Conservation (phyloP, 164 flowering plant genomes). For the Liquidambar formosana region DNA sequence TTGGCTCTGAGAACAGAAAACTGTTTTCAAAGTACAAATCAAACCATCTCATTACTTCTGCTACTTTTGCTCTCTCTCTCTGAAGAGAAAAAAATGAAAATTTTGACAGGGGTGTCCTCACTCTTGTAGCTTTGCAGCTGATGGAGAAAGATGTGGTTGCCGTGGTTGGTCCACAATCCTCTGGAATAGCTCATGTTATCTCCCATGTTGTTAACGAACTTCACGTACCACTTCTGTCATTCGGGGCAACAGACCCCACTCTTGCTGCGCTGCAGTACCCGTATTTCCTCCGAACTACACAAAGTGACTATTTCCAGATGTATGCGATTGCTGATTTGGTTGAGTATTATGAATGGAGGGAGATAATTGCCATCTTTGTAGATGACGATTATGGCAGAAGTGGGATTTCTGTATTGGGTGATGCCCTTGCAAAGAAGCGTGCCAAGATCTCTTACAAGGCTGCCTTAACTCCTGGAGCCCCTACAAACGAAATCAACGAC, state of each 20-base stretch:
- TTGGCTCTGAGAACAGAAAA: too few relatives aligned
- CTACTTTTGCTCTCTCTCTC: neutral
- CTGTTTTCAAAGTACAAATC: too few relatives aligned
- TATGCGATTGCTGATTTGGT: conserved; percentile 73
- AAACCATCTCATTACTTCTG: neutral
- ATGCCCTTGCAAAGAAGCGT: conserved; percentile 71
- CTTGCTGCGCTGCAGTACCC: conserved; percentile 77
- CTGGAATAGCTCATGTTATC: conserved; percentile 80
- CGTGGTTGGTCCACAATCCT: conserved; percentile 89
- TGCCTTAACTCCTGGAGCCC: conserved; percentile 57
- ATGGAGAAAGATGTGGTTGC: conserved; percentile 73
- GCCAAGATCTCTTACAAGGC: conserved; percentile 79
- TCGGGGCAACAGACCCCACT: conserved; percentile 87
- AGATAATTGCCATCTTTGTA: conserved; percentile 78
- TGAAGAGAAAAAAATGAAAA: neutral
- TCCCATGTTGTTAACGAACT: conserved; percentile 74
- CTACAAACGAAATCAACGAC: conserved; percentile 38
- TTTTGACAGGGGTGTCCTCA: conserved; percentile 7
- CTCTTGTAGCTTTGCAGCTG: conserved; percentile 67
- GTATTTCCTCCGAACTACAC: conserved; percentile 74
- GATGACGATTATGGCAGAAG: conserved; percentile 88
- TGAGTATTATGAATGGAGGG: conserved; percentile 65
- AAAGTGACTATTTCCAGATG: conserved; percentile 82
- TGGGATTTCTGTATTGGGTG: conserved; percentile 74
- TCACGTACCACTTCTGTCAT: conserved; percentile 79